phyloP scores from a whole-genome alignment of 2,329 filamentous ascomycete species.

The Waltergamsia citrina region DNA sequence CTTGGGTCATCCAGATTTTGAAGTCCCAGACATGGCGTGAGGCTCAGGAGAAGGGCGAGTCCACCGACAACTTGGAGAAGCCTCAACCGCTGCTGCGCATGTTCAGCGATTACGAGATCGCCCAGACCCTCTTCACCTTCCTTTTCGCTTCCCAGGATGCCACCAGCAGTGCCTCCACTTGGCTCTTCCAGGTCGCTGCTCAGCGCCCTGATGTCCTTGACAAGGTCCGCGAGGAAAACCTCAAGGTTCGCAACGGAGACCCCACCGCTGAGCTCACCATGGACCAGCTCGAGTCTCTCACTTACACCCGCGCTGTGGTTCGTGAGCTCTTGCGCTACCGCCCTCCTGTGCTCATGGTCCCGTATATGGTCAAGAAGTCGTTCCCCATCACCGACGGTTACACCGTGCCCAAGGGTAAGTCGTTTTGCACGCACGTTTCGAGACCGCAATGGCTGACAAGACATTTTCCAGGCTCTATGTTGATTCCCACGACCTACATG shows the following conservation, averaged over 20 bases:
- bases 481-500: constrained; percentile 85
- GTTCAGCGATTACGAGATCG: constrained; percentile 85
- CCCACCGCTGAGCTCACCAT: constrained; percentile 61
- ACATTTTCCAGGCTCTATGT: constrained; percentile 76
- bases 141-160: constrained; percentile 96
- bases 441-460: no score
- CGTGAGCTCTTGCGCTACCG: constrained; percentile 88
- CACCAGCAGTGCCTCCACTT: constrained; percentile 85
- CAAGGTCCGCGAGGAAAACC: constrained; percentile 85
- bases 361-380: constrained; percentile 87
- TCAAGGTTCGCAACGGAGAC: constrained; percentile 66
- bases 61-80: constrained; percentile 64
- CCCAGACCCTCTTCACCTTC: constrained; percentile 91
- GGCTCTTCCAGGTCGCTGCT: constrained; percentile 90
- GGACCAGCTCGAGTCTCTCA: constrained; percentile 80
- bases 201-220: constrained; percentile 89
- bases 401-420: constrained; percentile 77
- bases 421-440: no score
- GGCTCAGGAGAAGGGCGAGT: constrained; percentile 62
- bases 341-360: constrained; percentile 94
- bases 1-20: constrained; percentile 83
- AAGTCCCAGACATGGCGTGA: constrained; percentile 76
- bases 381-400: constrained; percentile 85
- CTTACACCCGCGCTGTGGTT: constrained; percentile 85
- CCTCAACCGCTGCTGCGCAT: constrained; percentile 73